phyloP scores from a whole-genome alignment of 768 basidiomycete species.

The Amanita rimosa region DNA sequence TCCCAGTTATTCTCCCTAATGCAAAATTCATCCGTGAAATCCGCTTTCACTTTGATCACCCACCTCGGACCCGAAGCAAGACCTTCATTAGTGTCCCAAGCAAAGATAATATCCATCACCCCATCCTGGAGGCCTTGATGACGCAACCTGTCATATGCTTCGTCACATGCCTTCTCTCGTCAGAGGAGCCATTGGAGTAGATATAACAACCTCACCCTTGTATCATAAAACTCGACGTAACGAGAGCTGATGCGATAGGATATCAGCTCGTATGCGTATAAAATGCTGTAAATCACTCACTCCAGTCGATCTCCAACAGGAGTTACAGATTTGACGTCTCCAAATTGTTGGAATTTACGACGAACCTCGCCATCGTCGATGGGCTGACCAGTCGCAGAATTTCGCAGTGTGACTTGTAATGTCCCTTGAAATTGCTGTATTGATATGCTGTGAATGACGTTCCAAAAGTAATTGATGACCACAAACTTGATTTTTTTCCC shows the following conservation, averaged over 20 bases:
- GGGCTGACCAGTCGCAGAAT: conserved; percentile 51
- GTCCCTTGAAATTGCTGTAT: conserved; percentile 71
- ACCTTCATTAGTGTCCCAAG: conserved; percentile 66
- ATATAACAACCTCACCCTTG: conserved; percentile 39
- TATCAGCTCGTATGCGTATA: neutral
- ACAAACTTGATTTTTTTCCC: conserved; percentile 77
- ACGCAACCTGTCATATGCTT: conserved; percentile 71
- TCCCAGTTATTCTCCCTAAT: conserved; percentile 40
- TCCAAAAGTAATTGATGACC: neutral
- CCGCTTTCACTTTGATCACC: conserved; percentile 7
- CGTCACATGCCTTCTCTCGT: conserved; percentile 49
- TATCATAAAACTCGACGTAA: conserved; percentile 92
- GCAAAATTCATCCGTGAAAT: conserved; percentile 13
- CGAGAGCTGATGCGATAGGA: conserved; percentile 48
- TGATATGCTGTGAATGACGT: neutral
- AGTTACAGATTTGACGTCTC: conserved; percentile 78
- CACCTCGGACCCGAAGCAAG: conserved; percentile 34
- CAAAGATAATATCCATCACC: conserved; percentile 77
- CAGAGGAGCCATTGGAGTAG: conserved; percentile 4
- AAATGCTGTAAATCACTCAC: conserved; percentile 21
- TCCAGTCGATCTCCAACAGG: conserved; percentile 53
- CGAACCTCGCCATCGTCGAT: conserved; percentile 83
- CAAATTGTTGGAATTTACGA: conserved; percentile 79
- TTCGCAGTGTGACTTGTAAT: conserved; percentile 66
- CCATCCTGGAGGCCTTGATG: conserved; percentile 78